Base-by-base conservation (phyloP, 352 stramenopile genomes). In the Globisporangium paddicum region DNA sequence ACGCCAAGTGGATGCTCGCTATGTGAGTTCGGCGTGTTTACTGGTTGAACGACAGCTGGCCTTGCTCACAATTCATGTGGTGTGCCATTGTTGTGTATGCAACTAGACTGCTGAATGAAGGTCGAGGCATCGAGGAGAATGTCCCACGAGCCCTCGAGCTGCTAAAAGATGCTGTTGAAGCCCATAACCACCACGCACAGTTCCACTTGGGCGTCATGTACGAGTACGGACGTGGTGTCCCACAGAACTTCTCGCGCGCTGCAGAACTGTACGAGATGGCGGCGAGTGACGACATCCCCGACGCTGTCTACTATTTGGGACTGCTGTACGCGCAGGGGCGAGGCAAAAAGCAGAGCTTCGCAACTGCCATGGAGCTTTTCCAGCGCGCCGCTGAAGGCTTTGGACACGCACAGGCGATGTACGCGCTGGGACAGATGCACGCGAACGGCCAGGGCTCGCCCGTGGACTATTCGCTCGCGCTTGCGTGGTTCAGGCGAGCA, bases 251-350 rank as follows among this genome's bases (percentile, higher is more conserved):
- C 34, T 54, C 45, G 9, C 44, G 60, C n/a, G 73, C 76, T 14
- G 69, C 71, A 1, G 54, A 63, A 8, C 53, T 82, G 32, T 83
- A 83, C 58, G 56, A 57, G 13, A 59, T 62, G 34, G 76, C 66
- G n/a, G 46, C 60, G 3, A 56, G 38, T 2, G 25, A 64, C 9
- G 50, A 58, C 46, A 59, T 86, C n/a, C 26, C 64, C 1, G 78
- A 87, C 16, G 81, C 77, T 0, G 67, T 59, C 10, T 87, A 87
- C 69, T 84, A 81, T 42, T 62, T 90, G 9, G 78, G 63, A 3
- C 54, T 90, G 34, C 67, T 87, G 18, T 34, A 82, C 28, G 56
- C 63, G 1, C 58, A 74, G 3, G 78, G 80, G 9, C 72, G 81
- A 48, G 81, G 81, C 3, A 63, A 77, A 21, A 60, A 30, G 2